Conservation (phyloP, 345 rosid genomes). For the Microcos paniculata region DNA sequence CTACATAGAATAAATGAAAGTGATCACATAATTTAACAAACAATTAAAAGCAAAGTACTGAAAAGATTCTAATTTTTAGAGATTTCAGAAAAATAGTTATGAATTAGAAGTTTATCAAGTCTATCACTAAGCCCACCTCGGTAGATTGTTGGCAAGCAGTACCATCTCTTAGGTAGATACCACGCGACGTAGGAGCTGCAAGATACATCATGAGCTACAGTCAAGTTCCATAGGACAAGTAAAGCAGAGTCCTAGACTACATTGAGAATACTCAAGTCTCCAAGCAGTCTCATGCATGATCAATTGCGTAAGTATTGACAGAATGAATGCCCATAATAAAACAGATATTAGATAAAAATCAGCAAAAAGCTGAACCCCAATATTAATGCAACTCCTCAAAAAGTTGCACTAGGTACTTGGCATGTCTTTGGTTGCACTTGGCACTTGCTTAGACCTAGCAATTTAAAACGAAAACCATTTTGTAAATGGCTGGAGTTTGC, state of each 20-base stretch:
- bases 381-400: neutral
- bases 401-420: neutral
- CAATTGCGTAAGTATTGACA: neutral
- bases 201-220: conserved; percentile 15
- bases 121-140: conserved; percentile 55
- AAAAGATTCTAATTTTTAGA: neutral
- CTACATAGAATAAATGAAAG: too few species aligned
- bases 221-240: neutral
- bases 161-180: conserved; percentile 88
- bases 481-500: neutral
- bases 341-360: neutral
- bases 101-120: conserved; percentile 6
- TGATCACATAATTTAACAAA: too few species aligned
- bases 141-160: conserved; percentile 61
- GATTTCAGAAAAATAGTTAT: neutral
- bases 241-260: neutral
- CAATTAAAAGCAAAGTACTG: neutral
- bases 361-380: neutral
- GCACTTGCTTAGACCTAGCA: neutral
- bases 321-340: conserved; percentile 2
- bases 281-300: neutral
- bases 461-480: neutral
- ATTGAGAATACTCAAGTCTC: neutral
- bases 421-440: neutral
- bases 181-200: conserved; percentile 83